Conservation (phyloP, 2,329 filamentous ascomycete genomes). For the Xylariaceae sp. region DNA sequence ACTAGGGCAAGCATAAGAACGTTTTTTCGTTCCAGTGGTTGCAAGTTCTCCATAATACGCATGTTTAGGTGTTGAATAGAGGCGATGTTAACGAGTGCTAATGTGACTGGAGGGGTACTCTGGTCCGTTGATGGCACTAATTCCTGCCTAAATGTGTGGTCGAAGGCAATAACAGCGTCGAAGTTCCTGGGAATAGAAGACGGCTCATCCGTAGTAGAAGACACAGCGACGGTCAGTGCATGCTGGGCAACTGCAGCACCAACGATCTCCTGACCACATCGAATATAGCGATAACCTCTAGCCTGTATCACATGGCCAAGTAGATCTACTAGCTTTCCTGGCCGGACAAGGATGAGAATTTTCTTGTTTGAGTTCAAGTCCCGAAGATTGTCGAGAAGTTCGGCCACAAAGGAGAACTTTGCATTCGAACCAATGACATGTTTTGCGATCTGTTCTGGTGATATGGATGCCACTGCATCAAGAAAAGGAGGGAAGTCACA, state of each 20-base stretch:
- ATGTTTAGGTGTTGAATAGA: constrained; percentile 63
- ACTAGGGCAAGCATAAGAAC: constrained; percentile 45
- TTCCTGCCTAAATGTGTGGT: constrained; percentile 53
- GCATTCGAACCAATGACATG: constrained; percentile 62
- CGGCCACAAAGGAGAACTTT: constrained; percentile 65
- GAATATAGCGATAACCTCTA: constrained; percentile 43
- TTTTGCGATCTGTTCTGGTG: constrained; percentile 53
- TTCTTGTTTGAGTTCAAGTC: constrained; percentile 48
- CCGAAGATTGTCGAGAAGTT: constrained; percentile 56
- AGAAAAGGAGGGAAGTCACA: constrained; percentile 64
- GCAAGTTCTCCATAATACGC: constrained; percentile 47
- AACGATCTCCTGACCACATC: constrained; percentile 32
- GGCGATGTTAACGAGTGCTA: constrained; percentile 56
- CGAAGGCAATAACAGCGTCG: constrained; percentile 61
- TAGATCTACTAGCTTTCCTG: constrained; percentile 56
- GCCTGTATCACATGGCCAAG: constrained; percentile 56
- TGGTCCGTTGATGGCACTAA: constrained; percentile 37
- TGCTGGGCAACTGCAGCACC: constrained; percentile 24
- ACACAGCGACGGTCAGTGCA: constrained; percentile 49
- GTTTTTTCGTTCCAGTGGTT: constrained; percentile 55
- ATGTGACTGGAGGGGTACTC: constrained; percentile 48
- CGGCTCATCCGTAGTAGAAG: constrained; percentile 47
- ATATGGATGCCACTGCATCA: constrained; percentile 51
- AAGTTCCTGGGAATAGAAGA: constrained; percentile 47
- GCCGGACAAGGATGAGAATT: constrained; percentile 60